Conservation (phyloP, 1,284 basidiomycete genomes). For the Pyrrhoderma noxium region DNA sequence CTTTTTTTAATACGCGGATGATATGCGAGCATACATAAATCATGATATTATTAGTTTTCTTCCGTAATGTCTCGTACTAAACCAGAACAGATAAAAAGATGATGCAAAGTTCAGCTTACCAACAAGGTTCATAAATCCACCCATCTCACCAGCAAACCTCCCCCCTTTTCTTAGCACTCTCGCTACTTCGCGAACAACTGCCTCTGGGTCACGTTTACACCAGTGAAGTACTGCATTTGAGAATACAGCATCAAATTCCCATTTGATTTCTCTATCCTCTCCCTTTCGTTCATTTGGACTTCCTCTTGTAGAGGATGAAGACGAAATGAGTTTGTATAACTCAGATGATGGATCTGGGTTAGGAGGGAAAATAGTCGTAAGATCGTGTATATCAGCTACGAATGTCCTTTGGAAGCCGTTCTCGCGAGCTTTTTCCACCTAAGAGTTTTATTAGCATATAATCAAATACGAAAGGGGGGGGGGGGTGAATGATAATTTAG, state of each 20-base stretch:
- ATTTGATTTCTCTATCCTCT: background rate
- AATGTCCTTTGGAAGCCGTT: conserved; percentile 43
- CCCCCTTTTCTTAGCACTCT: conserved; percentile 62
- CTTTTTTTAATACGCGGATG: conserved; percentile 28
- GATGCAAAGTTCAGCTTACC: conserved; percentile 32
- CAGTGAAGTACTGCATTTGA: conserved; percentile 78
- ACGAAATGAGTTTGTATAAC: conserved; percentile 10
- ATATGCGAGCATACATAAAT: conserved; percentile 14
- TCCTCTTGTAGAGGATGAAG: no score
- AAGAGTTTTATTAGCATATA: background rate
- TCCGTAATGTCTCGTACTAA: no score
- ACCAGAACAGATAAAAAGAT: background rate
- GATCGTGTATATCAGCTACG: conserved; percentile 45
- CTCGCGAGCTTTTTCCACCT: conserved; percentile 52
- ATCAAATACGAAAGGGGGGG: background rate
- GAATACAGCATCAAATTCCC: conserved; percentile 58
- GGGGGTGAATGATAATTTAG: no score
- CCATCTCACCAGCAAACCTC: conserved; percentile 69
- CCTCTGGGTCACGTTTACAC: conserved; percentile 68
- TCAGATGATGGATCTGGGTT: conserved; percentile 8
- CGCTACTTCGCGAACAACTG: conserved; percentile 54
- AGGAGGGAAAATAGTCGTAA: conserved; percentile 29
- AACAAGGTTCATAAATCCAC: conserved; percentile 65
- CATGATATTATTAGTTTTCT: no score
- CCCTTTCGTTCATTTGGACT: no score